These are phyloP conservation scores for Globisporangium radiosum DNA, from an alignment of 352 stramenopile species.

Conservation along the genomic window DNA sequence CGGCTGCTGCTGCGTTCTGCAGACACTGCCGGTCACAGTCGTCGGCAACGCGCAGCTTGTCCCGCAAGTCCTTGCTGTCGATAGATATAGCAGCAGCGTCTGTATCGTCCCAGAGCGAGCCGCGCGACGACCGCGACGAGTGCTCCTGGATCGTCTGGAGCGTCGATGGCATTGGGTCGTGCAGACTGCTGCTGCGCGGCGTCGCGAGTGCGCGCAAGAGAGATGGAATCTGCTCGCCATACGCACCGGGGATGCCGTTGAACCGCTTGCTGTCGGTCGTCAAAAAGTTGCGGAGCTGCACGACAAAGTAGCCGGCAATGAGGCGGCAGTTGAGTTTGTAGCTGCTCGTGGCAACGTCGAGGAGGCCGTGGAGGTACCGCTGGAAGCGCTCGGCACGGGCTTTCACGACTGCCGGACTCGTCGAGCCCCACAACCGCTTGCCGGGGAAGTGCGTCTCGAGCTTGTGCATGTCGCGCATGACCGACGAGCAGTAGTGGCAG, in stretches of 20 bases:
- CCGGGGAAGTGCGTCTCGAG: conserved; percentile 45
- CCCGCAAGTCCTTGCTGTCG: conserved; percentile 10
- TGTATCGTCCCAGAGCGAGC: conserved; percentile 18
- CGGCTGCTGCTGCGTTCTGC: neutral
- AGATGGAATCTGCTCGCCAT: conserved; percentile 31
- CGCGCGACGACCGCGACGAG: conserved; percentile 15
- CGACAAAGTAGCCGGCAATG: conserved; percentile 37
- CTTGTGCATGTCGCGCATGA: conserved; percentile 34
- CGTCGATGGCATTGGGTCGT: conserved; percentile 23
- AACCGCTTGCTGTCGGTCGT: conserved; percentile 42
- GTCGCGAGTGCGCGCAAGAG: conserved; percentile 41
- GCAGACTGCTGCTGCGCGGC: conserved; percentile 3
- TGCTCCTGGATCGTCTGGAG: conserved; percentile 47
- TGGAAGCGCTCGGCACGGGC: conserved; percentile 45
- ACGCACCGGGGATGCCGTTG: conserved; percentile 26
- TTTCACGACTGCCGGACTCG: conserved; percentile 29
- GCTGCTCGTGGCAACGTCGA: conserved; percentile 42
- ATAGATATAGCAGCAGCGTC: conserved; percentile 7
- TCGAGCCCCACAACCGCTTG: conserved; percentile 56
- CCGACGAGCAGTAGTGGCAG: conserved; percentile 55
- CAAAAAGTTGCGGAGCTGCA: conserved; percentile 57
- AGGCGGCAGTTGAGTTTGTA: conserved; percentile 52
- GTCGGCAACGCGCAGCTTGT: conserved; percentile 11
- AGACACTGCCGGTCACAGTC: neutral
- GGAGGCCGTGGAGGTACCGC: conserved; percentile 43